Evolutionary conservation across 1,284 basidiomycete genomes (phyloP), one percentile per base, ranked within the genome.

Genomic region (Rhodotorula sp.): DNA sequence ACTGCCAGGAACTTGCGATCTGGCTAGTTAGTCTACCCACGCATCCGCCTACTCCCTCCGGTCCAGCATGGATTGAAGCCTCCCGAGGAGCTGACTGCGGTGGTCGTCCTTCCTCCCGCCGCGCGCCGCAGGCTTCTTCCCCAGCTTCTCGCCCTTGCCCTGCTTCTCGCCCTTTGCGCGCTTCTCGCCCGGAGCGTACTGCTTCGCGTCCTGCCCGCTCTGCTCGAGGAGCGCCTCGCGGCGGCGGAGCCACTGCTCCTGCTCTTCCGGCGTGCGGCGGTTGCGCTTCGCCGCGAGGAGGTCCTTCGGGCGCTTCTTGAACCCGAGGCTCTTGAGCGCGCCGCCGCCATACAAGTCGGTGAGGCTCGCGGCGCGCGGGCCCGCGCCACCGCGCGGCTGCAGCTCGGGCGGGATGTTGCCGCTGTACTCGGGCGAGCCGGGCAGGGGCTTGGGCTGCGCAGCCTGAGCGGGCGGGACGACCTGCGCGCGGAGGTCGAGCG

Each of bases 361-460:
- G 17, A 59, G 39, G 56, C 50, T 44, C 21, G 15, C 17, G 13
- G 48, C 22, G 34, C 12, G 41, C 37, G n/a, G 21, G 51, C 61
- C 39, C 51, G 37, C 50, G 50, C 21, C 22, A 1, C 69, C 54
- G 10, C 19, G 51, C 21, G 25, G 25, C 34, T 34, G 44, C 29
- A 68, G 58, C 37, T 66, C 70, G 37, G 64, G 34, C 22, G 67
- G 65, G 9, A 66, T 17, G 25, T 55, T 22, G 15, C 68, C 70
- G n/a, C 62, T 66, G 67, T 75, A 75, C 25, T 54, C 62, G 8
- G 61, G 67, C 21, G 67, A 36, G 29, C 73, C 73, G 27, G 71
- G 71, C 6, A 57, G 39, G 10, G 66, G 66, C 1, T 51, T 6
- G 8, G 48, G 17, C 25, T 34, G 32, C 3, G 59, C 48, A 22